Evolutionary conservation across 1,139 yeast genomes (phyloP).

Genomic region (Yamadazyma dushanensis): DNA sequence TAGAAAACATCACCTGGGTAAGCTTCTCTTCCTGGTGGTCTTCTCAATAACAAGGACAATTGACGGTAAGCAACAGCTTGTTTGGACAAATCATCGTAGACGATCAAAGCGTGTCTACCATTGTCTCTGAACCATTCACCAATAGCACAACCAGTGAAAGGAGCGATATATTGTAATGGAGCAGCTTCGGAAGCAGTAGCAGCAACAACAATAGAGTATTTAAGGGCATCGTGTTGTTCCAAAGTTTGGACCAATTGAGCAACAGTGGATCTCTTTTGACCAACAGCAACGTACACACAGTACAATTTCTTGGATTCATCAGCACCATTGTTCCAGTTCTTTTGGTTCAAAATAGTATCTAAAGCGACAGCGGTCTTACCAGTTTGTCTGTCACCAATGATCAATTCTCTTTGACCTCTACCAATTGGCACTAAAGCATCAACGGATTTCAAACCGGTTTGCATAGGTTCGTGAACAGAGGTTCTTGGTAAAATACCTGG

Average conservation of each 20-base stretch:
- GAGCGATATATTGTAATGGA: constrained; percentile 99
- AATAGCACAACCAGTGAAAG: constrained; percentile 99
- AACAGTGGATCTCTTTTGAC: constrained; percentile 99
- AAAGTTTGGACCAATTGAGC: constrained; percentile 99
- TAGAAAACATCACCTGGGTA: constrained; percentile 97
- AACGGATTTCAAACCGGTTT: constrained; percentile 98
- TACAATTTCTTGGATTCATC: constrained; percentile 98
- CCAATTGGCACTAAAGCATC: constrained; percentile 99
- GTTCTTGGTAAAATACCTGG: constrained; percentile 99
- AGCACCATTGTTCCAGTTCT: constrained; percentile 93
- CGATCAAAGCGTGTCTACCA: constrained; percentile 95
- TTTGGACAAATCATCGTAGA: constrained; percentile 97
- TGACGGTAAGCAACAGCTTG: constrained; percentile 99
- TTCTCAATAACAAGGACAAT: constrained; percentile 94
- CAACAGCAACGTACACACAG: constrained; percentile 99
- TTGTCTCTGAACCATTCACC: constrained; percentile 99
- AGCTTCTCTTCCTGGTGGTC: constrained; percentile 73
- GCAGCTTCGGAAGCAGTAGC: constrained; percentile 99
- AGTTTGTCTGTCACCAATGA: constrained; percentile 99
- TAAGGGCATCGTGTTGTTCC: constrained; percentile 97
- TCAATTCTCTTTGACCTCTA: constrained; percentile 99
- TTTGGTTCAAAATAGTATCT: constrained; percentile 98
- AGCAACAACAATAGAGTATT: constrained; percentile 97
- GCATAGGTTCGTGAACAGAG: constrained; percentile 98
- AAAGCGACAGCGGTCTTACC: constrained; percentile 99